Evolutionary conservation across 1,284 basidiomycete genomes (phyloP).

Genomic region (Coniferiporia weirii): DNA sequence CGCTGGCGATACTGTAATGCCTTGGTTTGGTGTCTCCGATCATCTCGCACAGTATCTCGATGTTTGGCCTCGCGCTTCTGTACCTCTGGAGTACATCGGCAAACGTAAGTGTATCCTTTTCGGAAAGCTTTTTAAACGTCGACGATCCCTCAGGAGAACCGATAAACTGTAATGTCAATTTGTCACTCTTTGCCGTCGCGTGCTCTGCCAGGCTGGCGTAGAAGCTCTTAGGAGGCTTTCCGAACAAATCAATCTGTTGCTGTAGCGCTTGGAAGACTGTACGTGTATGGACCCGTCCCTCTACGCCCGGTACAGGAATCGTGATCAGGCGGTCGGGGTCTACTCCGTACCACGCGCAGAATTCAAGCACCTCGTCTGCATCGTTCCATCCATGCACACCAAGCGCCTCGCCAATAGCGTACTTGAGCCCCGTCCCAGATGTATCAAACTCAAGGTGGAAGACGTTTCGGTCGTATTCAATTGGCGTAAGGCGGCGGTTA

Average conservation of each 20-base stretch:
- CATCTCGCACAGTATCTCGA: constrained; percentile 83
- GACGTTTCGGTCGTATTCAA: constrained; percentile 96
- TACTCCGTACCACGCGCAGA: constrained; percentile 89
- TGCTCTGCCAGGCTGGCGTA: constrained; percentile 83
- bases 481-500: constrained; percentile 91
- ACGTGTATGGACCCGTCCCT: constrained; percentile 71
- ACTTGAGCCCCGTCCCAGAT: constrained; percentile 87
- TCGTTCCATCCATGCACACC: constrained; percentile 99
- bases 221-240: constrained; percentile 93
- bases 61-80: constrained; percentile 72
- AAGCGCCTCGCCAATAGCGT: constrained; percentile 94
- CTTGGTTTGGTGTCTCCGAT: constrained; percentile 94
- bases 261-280: constrained; percentile 95
- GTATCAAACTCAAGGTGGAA: constrained; percentile 99
- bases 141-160: constrained; percentile 86
- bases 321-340: constrained; percentile 80
- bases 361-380: constrained; percentile 79
- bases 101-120: constrained; percentile 94
- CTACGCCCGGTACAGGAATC: constrained; percentile 64
- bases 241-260: constrained; percentile 96
- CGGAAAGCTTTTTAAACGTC: constrained; percentile 93
- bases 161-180: constrained; percentile 86
- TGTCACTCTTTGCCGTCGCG: constrained; percentile 71
- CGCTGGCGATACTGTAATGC: constrained; percentile 97
- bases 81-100: constrained; percentile 84